A percentile compares a stretch with the other conserved stretches of the same genome.
Conservation (phyloP, 352 stramenopile genomes). For the Pythium guiyangense region DNA sequence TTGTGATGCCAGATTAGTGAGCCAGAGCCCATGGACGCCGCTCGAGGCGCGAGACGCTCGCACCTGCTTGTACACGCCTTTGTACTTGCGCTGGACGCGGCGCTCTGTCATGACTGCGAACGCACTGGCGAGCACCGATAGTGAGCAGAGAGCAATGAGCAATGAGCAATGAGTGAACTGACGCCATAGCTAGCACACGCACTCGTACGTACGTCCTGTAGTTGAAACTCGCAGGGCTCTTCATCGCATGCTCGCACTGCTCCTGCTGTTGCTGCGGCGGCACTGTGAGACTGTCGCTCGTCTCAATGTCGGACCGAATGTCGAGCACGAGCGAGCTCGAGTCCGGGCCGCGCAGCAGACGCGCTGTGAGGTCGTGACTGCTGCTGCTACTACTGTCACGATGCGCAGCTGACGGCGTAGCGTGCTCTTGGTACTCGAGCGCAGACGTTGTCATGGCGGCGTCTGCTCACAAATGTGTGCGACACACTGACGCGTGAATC, state of each 20-base stretch:
- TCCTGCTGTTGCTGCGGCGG: not conserved
- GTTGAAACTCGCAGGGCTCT: constrained; percentile 1
- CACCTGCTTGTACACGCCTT: constrained; percentile 53
- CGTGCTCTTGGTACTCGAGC: too few species aligned
- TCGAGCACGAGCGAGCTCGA: constrained; percentile 1
- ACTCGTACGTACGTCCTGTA: constrained; percentile 4
- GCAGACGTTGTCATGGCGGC: too few species aligned
- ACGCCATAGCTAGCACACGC: too few species aligned
- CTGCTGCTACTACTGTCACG: not conserved
- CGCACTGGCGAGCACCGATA: constrained; percentile 1
- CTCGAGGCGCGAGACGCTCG: too few species aligned
- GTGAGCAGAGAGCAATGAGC: too few species aligned
- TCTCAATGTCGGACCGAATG: not conserved
- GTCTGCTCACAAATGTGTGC: too few species aligned
- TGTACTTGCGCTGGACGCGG: constrained; percentile 45
- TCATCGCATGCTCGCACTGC: not conserved
- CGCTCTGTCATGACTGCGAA: constrained; percentile 57
- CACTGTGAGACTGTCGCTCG: not conserved
- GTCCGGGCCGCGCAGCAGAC: constrained; percentile 2
- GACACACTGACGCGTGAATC: too few species aligned
- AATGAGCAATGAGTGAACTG: too few species aligned
- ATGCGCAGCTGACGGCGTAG: not conserved
- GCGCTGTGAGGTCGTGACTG: constrained; percentile 1
- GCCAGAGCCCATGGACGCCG: too few species aligned
- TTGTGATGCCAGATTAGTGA: too few species aligned